These are phyloP conservation scores for Capsicum rhomboideum DNA, from an alignment of 257 asterid genomes.

Conservation along the genomic window DNA sequence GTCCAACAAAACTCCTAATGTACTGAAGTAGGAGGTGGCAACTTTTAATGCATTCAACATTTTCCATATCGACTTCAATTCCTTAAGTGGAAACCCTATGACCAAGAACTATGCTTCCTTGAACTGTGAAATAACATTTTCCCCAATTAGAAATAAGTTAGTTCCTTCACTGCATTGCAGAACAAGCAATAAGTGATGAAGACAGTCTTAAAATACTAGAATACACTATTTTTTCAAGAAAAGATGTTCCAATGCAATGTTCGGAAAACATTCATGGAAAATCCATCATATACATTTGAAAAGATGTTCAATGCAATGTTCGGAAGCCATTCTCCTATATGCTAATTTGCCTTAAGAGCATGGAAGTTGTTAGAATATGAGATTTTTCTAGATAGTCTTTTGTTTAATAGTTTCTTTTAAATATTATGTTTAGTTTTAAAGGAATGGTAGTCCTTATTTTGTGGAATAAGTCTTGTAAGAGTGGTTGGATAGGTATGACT, in stretches of 20 bases:
- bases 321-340: background rate
- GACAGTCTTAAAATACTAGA: background rate
- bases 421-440: no score
- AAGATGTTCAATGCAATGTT: background rate
- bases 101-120: background rate
- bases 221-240: no score
- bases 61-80: background rate
- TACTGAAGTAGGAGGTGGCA: background rate
- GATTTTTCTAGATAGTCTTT: no score
- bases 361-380: no score
- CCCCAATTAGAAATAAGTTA: background rate
- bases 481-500: no score
- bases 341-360: background rate
- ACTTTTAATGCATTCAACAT: background rate
- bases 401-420: no score
- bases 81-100: background rate
- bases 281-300: background rate
- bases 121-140: background rate
- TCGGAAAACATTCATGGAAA: no score
- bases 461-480: no score
- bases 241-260: no score
- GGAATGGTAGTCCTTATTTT: no score
- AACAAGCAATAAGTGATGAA: background rate
- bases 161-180: background rate
- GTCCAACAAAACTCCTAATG: background rate